A percentile compares a stretch with the other conserved stretches of the same genome.
Conservation (phyloP, 202 grass and related monocot genomes). For the Zoysia matrella region DNA sequence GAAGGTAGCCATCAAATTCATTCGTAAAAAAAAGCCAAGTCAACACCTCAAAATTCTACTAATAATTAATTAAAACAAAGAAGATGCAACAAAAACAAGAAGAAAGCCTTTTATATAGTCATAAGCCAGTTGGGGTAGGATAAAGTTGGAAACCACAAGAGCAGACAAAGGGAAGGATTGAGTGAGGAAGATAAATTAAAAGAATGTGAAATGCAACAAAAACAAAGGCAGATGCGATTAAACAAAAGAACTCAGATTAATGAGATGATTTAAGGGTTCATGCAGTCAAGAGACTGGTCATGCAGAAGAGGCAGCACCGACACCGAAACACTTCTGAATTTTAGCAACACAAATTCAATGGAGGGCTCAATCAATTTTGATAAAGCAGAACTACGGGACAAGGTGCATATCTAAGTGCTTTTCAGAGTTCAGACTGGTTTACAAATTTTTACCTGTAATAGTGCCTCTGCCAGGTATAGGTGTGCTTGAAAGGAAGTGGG, state of each 20-base stretch:
- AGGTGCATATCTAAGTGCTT: neutral
- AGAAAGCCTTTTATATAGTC: neutral
- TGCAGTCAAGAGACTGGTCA: neutral
- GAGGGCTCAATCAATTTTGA: constrained; percentile 14
- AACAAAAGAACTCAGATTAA: constrained; percentile 22
- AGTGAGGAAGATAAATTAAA: neutral
- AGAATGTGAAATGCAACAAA: neutral
- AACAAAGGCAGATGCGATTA: constrained; percentile 26
- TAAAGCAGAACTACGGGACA: constrained; percentile 6
- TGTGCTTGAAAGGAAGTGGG: constrained; percentile 71
- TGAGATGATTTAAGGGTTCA: constrained; percentile 9
- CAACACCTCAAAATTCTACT: neutral
- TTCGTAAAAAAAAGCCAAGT: neutral
- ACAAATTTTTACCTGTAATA: constrained; percentile 66
- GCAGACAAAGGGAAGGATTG: neutral
- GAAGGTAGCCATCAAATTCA: constrained; percentile 7
- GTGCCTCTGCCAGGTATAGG: constrained; percentile 77
- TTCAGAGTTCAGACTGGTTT: neutral
- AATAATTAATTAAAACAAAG: neutral
- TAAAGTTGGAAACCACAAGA: neutral
- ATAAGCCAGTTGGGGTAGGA: neutral
- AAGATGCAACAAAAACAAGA: constrained; percentile 35
- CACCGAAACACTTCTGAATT: constrained; percentile 8
- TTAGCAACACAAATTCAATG: neutral
- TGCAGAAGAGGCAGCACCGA: neutral